Percentiles rank a stretch among this genome's conserved stretches.
Conservation (phyloP, 2,329 filamentous ascomycete genomes). For the Graphiopsis chlorocephala region DNA sequence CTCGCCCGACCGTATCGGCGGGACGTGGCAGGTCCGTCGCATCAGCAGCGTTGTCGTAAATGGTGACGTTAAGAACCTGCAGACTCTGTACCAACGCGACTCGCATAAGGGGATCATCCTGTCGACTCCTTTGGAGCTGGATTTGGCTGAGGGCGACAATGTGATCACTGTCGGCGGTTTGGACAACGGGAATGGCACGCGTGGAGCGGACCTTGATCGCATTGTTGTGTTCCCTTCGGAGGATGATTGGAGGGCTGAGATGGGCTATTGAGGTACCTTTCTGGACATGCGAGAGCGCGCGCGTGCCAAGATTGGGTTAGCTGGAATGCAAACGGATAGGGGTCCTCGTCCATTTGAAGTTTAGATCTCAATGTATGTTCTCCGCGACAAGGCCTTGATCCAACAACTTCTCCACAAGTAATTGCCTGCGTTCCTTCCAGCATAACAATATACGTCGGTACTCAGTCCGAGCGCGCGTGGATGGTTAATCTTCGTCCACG, state of each 20-base stretch:
- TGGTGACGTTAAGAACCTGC: constrained; percentile 47
- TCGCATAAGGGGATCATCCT: constrained; percentile 60
- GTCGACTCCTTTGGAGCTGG: constrained; percentile 55
- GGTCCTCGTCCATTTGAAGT: background rate
- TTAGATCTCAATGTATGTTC: background rate
- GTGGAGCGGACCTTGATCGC: constrained; percentile 58
- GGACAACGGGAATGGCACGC: constrained; percentile 55
- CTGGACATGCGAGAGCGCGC: background rate
- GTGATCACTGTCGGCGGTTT: constrained; percentile 58
- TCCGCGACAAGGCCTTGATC: background rate
- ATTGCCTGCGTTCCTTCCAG: background rate
- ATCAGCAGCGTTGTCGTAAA: constrained; percentile 62
- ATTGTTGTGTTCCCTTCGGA: constrained; percentile 61
- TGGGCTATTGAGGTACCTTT: background rate
- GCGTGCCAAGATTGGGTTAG: background rate
- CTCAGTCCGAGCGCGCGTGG: background rate
- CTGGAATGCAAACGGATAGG: background rate
- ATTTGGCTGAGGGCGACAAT: constrained; percentile 55
- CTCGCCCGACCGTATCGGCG: constrained; percentile 58
- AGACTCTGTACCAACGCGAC: constrained; percentile 54
- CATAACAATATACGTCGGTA: background rate
- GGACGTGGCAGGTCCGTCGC: constrained; percentile 58
- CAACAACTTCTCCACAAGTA: background rate
- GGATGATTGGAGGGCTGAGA: constrained; percentile 15
- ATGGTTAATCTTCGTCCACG: background rate